Evolutionary conservation across 768 basidiomycete genomes (phyloP), one percentile per base, ranked within the genome.

Genomic region (Lactifluus echinatus): DNA sequence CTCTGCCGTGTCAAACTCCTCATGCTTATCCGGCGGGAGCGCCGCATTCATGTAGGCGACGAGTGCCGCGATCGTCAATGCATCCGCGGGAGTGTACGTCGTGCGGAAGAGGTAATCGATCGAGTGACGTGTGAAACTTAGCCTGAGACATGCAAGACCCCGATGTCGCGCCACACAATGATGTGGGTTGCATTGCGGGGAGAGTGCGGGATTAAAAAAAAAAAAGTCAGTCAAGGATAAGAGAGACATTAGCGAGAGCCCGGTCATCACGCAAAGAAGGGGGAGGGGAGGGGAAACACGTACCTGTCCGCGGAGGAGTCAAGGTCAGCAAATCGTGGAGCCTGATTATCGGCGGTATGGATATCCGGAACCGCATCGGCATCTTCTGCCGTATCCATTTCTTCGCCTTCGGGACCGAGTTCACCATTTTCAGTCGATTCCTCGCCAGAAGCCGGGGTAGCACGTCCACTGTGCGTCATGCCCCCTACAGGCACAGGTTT

Each of bases 1-100:
- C 70, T 89, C 87, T 1, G 76, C 75, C 12, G 85, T 87, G 68
- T 89, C 87, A 60, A 87, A 89, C 61, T 89, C 87, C 71, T 89
- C 87, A 66, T 87, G 81, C 69, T 89, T 89, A 66, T 88, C 87
- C 26, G 73, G 74, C 3, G 87, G 87, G 72, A 89, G 79, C 4
- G 85, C 85, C 2, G 85, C 81, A 64, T 89, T 89, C 55, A 89
- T 75, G 68, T 86, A 87, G 3, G 82, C 77, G 33, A 89, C 71
- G 24, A 89, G 72, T 8, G 83, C 72, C 2, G 84, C 83, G 65
- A 89, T 81, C 7, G 79, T 79, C 72, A 89, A 74, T 59, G 87
- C 84, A 69, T 89, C 87, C 23, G 76, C 69, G 15, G 73, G 63
- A 58, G 80, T 82, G 69, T 87, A 86, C 24, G 87, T 87, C 46